These are phyloP conservation scores for Melaleuca quinquenervia DNA, from an alignment of 345 rosid genomes.

Conservation along the genomic window DNA sequence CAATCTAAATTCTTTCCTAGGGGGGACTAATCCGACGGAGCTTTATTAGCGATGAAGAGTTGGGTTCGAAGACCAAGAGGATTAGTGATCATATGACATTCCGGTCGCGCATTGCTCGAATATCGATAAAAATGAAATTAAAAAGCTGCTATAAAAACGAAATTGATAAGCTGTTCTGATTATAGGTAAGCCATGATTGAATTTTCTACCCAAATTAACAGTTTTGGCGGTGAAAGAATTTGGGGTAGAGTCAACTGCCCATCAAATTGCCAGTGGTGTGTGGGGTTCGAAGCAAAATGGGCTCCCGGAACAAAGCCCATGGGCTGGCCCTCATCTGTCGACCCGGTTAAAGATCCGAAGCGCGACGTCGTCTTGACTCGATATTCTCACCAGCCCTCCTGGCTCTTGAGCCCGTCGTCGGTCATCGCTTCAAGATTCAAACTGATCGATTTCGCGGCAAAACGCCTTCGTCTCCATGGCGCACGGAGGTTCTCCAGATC, in stretches of 20 bases:
- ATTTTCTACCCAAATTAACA: not conserved
- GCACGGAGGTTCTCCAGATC: not conserved
- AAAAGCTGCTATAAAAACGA: too few species aligned
- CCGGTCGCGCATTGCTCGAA: rapidly evolving
- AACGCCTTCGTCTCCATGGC: not conserved
- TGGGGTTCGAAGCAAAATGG: not conserved
- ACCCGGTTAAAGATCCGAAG: not conserved
- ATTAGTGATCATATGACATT: not conserved
- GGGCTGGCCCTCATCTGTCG: too few species aligned
- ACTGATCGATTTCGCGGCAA: slow-evolving; percentile 19
- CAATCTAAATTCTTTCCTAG: not conserved
- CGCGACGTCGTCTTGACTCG: not conserved
- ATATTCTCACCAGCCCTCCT: not conserved
- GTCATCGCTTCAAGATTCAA: not conserved
- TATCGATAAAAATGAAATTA: not conserved
- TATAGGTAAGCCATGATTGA: not conserved
- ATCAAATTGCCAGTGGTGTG: not conserved
- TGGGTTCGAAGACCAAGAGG: not conserved
- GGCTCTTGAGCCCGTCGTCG: not conserved
- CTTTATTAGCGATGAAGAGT: not conserved
- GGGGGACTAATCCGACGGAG: not conserved
- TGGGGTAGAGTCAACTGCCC: not conserved
- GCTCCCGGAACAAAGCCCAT: not conserved
- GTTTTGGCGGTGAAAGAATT: not conserved
- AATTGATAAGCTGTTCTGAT: not conserved